phyloP scores from a whole-genome alignment of 192 early-diverging fungal genomes.

The Haplosporangium gracile region DNA sequence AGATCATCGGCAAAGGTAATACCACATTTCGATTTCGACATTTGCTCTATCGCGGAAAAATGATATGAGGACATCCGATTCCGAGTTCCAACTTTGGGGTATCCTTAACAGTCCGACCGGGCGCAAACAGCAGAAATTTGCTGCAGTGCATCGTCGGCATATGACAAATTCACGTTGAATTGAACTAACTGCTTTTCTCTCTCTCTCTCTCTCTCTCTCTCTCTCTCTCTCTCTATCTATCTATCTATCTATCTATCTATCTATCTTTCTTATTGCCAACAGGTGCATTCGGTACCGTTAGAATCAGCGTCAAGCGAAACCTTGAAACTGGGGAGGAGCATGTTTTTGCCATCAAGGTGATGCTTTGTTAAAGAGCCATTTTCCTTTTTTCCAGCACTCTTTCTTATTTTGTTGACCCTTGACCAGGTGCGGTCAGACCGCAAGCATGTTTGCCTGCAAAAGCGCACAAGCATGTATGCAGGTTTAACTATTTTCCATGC shows the following conservation, averaged over 20 bases:
- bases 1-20: conserved; percentile 49
- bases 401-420: background rate
- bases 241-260: background rate
- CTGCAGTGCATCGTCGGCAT: background rate
- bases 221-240: background rate
- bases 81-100: conserved; percentile 23
- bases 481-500: background rate
- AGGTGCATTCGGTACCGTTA: conserved; percentile 22
- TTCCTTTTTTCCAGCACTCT: background rate
- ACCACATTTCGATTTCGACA: background rate
- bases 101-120: background rate
- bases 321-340: conserved; percentile 11
- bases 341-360: conserved; percentile 29
- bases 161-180: background rate
- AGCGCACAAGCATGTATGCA: background rate
- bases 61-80: conserved; percentile 2
- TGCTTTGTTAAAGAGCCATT: background rate
- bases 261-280: background rate
- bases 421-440: background rate
- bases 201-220: background rate
- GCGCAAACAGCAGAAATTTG: background rate
- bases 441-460: background rate
- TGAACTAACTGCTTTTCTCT: background rate
- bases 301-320: conserved; percentile 12
- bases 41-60: background rate